These are phyloP conservation scores for Oryza officinalis DNA, from an alignment of 176 grass and related monocot genomes.

Conservation along the genomic window DNA sequence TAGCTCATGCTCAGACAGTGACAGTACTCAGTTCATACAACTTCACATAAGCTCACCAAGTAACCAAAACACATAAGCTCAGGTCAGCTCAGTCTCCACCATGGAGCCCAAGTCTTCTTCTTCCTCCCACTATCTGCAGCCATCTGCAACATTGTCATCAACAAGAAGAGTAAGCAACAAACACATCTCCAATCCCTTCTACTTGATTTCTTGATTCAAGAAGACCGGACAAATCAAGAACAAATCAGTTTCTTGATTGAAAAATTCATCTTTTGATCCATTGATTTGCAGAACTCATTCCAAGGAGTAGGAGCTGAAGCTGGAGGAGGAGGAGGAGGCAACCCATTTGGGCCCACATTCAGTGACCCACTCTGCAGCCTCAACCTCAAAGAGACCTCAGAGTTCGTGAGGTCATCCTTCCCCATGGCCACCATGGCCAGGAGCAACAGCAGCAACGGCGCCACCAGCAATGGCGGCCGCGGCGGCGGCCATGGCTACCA, in stretches of 20 bases:
- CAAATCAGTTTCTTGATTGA: neutral
- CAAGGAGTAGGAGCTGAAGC: slow-evolving; percentile 36
- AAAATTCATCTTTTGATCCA: neutral
- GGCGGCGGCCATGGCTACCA: slow-evolving; percentile 23
- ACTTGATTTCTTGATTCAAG: slow-evolving; percentile 18
- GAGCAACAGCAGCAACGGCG: slow-evolving; percentile 48
- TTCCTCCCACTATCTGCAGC: slow-evolving; percentile 34
- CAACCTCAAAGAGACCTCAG: slow-evolving; percentile 63
- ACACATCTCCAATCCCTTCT: neutral
- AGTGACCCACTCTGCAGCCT: slow-evolving; percentile 58
- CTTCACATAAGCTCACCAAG: neutral
- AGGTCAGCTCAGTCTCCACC: neutral
- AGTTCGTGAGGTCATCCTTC: slow-evolving; percentile 59
- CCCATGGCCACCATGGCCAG: slow-evolving; percentile 53
- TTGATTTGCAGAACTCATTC: slow-evolving; percentile 63
- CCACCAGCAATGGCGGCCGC: slow-evolving; percentile 8
- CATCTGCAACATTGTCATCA: slow-evolving; percentile 32
- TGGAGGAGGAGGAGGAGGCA: slow-evolving; percentile 26
- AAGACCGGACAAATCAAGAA: neutral
- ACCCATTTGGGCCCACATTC: slow-evolving; percentile 54
- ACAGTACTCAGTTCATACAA: slow-evolving; percentile 21
- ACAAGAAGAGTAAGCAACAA: slow-evolving; percentile 49
- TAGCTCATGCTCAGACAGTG: neutral
- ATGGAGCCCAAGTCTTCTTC: slow-evolving; percentile 58
- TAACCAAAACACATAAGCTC: neutral